These are phyloP conservation scores for Tulasnella sp. DNA, from an alignment of 768 basidiomycete genomes.

Conservation along the genomic window DNA sequence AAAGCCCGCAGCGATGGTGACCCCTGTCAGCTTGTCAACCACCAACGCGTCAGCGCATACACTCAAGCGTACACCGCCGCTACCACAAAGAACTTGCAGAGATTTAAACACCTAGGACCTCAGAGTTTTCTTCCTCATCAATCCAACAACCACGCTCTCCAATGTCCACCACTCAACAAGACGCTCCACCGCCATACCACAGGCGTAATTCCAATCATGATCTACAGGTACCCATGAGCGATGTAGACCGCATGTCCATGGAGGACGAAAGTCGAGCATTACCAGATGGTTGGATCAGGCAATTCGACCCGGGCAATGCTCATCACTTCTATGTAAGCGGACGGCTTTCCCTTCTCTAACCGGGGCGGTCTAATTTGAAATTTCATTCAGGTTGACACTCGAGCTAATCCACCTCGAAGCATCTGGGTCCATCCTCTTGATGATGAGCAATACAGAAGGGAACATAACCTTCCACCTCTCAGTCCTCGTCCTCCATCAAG, in stretches of 20 bases:
- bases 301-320: background rate
- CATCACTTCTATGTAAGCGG: constrained; percentile 38
- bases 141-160: background rate
- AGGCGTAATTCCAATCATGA: background rate
- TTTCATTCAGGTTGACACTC: constrained; percentile 45
- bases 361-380: background rate
- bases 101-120: background rate
- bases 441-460: constrained; percentile 48
- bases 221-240: background rate
- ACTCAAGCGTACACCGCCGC: background rate
- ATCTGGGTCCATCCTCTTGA: constrained; percentile 68
- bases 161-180: background rate
- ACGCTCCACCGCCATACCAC: constrained; percentile 3
- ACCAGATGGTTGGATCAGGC: constrained; percentile 6
- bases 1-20: background rate
- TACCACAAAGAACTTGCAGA: background rate
- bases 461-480: constrained; percentile 26
- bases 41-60: background rate
- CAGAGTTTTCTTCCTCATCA: background rate
- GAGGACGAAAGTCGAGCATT: constrained; percentile 7
- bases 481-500: constrained; percentile 1
- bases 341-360: background rate
- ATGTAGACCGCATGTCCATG: constrained; percentile 14
- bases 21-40: background rate
- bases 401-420: constrained; percentile 46